Conservation (phyloP, 257 asterid species). For the Jaltomata sinuosa region DNA sequence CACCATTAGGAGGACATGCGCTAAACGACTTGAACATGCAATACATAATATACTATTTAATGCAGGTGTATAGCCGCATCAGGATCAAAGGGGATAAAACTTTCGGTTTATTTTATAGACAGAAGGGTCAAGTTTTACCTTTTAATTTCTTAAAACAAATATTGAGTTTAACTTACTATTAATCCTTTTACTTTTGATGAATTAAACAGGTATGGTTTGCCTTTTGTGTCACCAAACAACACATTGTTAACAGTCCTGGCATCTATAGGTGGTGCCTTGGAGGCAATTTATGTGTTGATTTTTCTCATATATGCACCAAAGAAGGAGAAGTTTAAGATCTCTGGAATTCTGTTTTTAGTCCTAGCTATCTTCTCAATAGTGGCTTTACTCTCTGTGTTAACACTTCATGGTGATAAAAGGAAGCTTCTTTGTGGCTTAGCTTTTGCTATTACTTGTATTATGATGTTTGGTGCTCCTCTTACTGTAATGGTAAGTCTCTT, state of each 20-base stretch:
- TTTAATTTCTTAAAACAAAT: neutral
- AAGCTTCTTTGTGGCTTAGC: slow-evolving; percentile 55
- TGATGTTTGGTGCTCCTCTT: slow-evolving; percentile 81
- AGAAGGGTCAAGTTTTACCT: neutral
- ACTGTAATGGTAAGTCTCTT: slow-evolving; percentile 46
- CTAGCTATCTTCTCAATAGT: slow-evolving; percentile 39
- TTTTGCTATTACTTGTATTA: slow-evolving; percentile 47
- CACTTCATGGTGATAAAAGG: slow-evolving; percentile 23
- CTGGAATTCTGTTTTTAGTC: slow-evolving; percentile 32
- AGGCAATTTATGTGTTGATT: slow-evolving; percentile 43
- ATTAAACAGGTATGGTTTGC: slow-evolving; percentile 64
- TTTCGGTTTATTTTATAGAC: too few relatives aligned
- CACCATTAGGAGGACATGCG: too few relatives aligned
- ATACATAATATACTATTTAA: too few relatives aligned
- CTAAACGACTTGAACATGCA: too few relatives aligned
- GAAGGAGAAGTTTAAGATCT: slow-evolving; percentile 50
- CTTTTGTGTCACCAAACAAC: slow-evolving; percentile 58
- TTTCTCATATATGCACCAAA: slow-evolving; percentile 51
- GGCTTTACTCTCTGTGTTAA: slow-evolving; percentile 41
- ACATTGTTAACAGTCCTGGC: slow-evolving; percentile 39
- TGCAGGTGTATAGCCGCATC: too few relatives aligned
- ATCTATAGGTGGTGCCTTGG: slow-evolving; percentile 47
- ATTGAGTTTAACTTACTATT: neutral
- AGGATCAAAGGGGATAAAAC: too few relatives aligned
- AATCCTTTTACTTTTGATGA: neutral